Evolutionary conservation across 2,329 filamentous ascomycete genomes (phyloP).

Genomic region (Penicillium sp.): DNA sequence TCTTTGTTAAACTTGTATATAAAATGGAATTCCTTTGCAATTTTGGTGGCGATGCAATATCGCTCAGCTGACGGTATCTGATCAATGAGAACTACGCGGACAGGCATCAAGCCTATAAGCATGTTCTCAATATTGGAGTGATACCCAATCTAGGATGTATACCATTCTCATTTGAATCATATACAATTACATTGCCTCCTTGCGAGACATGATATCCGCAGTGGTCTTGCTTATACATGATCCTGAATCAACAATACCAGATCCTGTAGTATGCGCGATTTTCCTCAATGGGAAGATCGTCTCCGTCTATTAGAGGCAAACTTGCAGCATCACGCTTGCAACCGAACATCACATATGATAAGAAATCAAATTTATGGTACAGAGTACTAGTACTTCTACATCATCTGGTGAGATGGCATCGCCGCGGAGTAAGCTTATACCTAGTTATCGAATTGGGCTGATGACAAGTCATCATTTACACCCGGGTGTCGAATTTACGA

Average conservation of each 20-base stretch:
- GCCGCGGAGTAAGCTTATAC: not conserved
- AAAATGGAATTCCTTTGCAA: not conserved
- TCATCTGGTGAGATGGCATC: not conserved
- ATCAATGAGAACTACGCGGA: not conserved
- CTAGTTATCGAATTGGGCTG: slow-evolving; percentile 8
- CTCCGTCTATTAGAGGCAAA: not conserved
- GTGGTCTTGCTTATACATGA: not conserved
- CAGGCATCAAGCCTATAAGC: not conserved
- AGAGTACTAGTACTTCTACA: not conserved
- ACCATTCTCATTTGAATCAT: not conserved
- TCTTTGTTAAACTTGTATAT: not conserved
- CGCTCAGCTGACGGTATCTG: not conserved
- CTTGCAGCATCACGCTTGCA: slow-evolving; percentile 11
- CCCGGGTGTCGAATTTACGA: not conserved
- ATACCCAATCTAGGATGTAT: not conserved
- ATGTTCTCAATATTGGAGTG: not conserved
- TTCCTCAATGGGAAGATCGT: not conserved
- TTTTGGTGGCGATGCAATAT: not conserved
- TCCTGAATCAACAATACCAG: not conserved
- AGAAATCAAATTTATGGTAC: not conserved
- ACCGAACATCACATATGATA: not conserved
- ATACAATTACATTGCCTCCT: not conserved
- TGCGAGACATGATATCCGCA: not conserved
- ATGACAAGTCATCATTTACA: not conserved
- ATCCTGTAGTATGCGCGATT: slow-evolving; percentile 10